Evolutionary conservation across 345 rosid genomes (phyloP).

Genomic region (Boechera divaricarpa): DNA sequence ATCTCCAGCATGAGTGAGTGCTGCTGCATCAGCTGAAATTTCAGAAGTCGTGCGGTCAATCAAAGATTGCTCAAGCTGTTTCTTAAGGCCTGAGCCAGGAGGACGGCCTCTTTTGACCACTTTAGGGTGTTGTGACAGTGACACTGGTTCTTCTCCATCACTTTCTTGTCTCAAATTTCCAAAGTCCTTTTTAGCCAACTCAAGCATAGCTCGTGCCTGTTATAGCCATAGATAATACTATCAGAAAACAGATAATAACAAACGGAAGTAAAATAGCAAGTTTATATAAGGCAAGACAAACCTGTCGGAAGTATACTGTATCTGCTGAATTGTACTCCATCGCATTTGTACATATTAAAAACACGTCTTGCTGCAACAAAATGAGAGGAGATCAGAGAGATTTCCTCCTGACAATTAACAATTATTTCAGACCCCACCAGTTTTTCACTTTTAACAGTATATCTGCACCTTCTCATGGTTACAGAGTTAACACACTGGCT

Average conservation of each 20-base stretch:
- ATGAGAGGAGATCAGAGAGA: constrained; percentile 7
- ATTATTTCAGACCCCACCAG: neutral
- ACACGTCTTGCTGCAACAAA: constrained; percentile 68
- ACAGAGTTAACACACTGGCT: neutral
- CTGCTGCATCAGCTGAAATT: constrained; percentile 54
- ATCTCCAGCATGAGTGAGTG: constrained; percentile 63
- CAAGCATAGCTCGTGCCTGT: constrained; percentile 89
- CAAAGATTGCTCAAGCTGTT: constrained; percentile 58
- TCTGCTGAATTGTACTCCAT: constrained; percentile 91
- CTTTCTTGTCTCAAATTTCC: constrained; percentile 82
- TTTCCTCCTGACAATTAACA: neutral
- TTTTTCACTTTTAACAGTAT: neutral
- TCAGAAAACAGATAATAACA: constrained; percentile 2
- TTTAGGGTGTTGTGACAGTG: constrained; percentile 56
- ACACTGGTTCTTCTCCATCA: constrained; percentile 60
- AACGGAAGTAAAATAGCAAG: neutral
- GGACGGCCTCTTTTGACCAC: constrained; percentile 52
- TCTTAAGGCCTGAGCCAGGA: constrained; percentile 52
- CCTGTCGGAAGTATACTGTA: constrained; percentile 88
- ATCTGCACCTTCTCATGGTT: constrained; percentile 10
- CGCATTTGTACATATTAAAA: constrained; percentile 80
- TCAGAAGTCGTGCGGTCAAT: constrained; percentile 59
- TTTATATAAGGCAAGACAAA: constrained; percentile 4
- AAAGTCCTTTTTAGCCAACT: constrained; percentile 81
- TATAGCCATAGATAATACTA: neutral